phyloP scores from a whole-genome alignment of 2,329 filamentous ascomycete genomes.

The Plenodomus tracheiphilus region DNA sequence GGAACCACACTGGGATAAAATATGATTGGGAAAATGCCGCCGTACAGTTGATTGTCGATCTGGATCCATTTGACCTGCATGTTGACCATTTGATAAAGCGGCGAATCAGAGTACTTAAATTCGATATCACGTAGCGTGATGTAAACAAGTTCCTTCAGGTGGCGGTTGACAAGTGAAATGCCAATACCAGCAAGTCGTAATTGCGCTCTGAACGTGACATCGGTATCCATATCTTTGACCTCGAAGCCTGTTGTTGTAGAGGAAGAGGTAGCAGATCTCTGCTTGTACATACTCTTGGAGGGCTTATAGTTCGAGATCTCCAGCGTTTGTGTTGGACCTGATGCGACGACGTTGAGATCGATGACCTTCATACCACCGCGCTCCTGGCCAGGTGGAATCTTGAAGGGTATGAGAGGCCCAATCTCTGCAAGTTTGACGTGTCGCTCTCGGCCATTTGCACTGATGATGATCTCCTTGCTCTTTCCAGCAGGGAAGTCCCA shows the following conservation, averaged over 20 bases:
- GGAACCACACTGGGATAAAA: slow-evolving; percentile 97
- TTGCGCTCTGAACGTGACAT: slow-evolving; percentile 86
- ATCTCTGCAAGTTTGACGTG: slow-evolving; percentile 96
- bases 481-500: slow-evolving; percentile 99
- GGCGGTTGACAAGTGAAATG: slow-evolving; percentile 89
- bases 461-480: slow-evolving; percentile 87
- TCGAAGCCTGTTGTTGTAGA: slow-evolving; percentile 76
- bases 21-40: slow-evolving; percentile 96
- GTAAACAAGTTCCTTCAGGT: slow-evolving; percentile 90
- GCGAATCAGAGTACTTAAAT: slow-evolving; percentile 90
- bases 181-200: slow-evolving; percentile 88
- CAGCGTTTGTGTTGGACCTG: slow-evolving; percentile 92
- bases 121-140: slow-evolving; percentile 90
- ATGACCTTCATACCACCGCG: slow-evolving; percentile 78
- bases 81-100: slow-evolving; percentile 87
- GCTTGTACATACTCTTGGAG: slow-evolving; percentile 88
- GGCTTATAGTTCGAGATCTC: slow-evolving; percentile 92
- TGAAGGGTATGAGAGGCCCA: slow-evolving; percentile 93
- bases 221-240: slow-evolving; percentile 87
- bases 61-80: slow-evolving; percentile 98
- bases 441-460: slow-evolving; percentile 75
- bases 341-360: slow-evolving; percentile 93
- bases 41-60: slow-evolving; percentile 97
- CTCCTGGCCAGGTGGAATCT: slow-evolving; percentile 69
- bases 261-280: slow-evolving; percentile 62